A percentile compares a stretch with the other conserved stretches of the same genome.
Conservation (phyloP, 441 rosid species). For the Codiaeum variegatum region DNA sequence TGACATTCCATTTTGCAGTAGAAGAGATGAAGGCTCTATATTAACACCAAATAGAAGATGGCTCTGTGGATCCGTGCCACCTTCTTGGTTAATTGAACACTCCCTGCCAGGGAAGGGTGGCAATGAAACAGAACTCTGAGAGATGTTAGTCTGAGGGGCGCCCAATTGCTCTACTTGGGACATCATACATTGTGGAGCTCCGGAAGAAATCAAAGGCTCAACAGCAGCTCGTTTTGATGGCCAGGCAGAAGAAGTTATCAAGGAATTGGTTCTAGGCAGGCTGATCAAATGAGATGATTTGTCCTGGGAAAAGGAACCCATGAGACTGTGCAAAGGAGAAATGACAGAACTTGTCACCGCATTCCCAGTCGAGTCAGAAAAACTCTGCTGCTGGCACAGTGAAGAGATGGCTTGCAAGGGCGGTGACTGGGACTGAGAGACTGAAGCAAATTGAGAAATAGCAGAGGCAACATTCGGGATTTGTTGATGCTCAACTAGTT, state of each 20-base stretch:
- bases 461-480: conserved; percentile 46
- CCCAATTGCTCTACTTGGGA: conserved; percentile 69
- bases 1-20: conserved; percentile 77
- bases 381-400: conserved; percentile 73
- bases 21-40: conserved; percentile 79
- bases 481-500: conserved; percentile 59
- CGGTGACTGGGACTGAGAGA: conserved; percentile 57
- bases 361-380: conserved; percentile 79
- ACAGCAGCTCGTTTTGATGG: conserved; percentile 86
- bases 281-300: conserved; percentile 65
- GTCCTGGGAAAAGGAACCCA: conserved; percentile 71
- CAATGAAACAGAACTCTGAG: conserved; percentile 62
- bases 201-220: conserved; percentile 59
- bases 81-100: conserved; percentile 77
- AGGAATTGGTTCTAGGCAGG: conserved; percentile 54
- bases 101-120: conserved; percentile 99
- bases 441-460: conserved; percentile 57
- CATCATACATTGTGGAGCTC: conserved; percentile 47
- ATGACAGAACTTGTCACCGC: conserved; percentile 41
- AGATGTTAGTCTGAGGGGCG: conserved; percentile 46
- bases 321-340: conserved; percentile 74
- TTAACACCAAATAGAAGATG: conserved; percentile 94
- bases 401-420: conserved; percentile 56
- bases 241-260: conserved; percentile 64
- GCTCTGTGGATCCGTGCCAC: conserved; percentile 69